Conservation (phyloP, 2,329 filamentous ascomycete species). For the Penicillium sp. region DNA sequence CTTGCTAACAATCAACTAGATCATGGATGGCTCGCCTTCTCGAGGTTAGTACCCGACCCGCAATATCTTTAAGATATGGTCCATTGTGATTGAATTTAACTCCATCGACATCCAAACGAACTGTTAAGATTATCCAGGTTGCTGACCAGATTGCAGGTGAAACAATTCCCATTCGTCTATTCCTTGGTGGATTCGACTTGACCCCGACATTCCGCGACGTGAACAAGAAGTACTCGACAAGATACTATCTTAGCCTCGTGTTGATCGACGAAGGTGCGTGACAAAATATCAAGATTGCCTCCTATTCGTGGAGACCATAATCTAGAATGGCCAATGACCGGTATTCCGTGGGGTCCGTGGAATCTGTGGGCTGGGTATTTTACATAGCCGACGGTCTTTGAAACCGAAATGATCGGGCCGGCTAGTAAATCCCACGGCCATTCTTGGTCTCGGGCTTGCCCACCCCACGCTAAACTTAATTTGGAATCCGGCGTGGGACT, state of each 20-base stretch:
- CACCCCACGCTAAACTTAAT: constrained; percentile 34
- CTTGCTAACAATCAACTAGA: constrained; percentile 47
- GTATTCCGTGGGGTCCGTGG: constrained; percentile 3
- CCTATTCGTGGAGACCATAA: neutral
- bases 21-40: constrained; percentile 99
- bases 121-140: neutral
- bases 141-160: constrained; percentile 55
- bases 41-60: constrained; percentile 61
- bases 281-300: neutral
- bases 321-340: constrained; percentile 4
- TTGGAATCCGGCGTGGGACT: constrained; percentile 22
- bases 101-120: neutral
- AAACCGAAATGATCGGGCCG: constrained; percentile 26
- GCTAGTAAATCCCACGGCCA: constrained; percentile 15
- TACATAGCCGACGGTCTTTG: constrained; percentile 41
- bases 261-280: constrained; percentile 83
- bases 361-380: constrained; percentile 3
- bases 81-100: neutral
- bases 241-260: constrained; percentile 95
- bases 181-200: constrained; percentile 95
- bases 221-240: constrained; percentile 99
- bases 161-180: constrained; percentile 94
- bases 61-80: neutral
- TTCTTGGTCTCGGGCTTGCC: constrained; percentile 14
- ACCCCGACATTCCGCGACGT: constrained; percentile 98